Evolutionary conservation across 176 grass and related monocot genomes (phyloP), one percentile per base, ranked within the genome.

Genomic region (Oryza longistaminata): DNA sequence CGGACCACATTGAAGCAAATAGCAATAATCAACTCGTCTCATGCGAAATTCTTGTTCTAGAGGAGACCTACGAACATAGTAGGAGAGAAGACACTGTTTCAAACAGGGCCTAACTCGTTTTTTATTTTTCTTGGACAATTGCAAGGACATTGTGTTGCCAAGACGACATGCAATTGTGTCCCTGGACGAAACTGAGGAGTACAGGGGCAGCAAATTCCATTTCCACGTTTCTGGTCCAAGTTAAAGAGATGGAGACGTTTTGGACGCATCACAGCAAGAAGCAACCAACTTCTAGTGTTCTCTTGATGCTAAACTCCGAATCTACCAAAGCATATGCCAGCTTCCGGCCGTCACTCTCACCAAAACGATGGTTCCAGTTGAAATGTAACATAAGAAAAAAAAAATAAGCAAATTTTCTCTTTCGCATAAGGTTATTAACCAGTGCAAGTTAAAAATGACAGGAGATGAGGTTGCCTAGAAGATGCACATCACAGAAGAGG

Each of bases 261-360:
- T 5, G 66, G 11, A 21, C 22, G 13, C 35, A 66, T 27, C 35
- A 66, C 25, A 71, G 68, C n/a, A 76, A 11, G n/a, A 39, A 33
- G 22, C 0, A 27, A 26, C 44, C 22, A 44, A 44, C 31, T 33
- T 44, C 31, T 49, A 45, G 21, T 17, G 27, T 33, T 61, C 13
- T 22, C 25, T 61, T 64, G 22, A 26, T 66, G 71, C 43, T 31
- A 11, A 42, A 44, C 73, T 65, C 44, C 11, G 67, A 79, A 88
- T 84, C 44, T 35, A 83, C 67, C 67, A n/a, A 83, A 42, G 50
- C 74, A 83, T 72, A 78, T 83, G 67, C 53, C 31, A 42, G 17
- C 22, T 76, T 82, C 78, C 22, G 27, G 64, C 25, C 29, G 58
- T 83, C 74, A 53, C 53, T 40, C 12, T 88, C 8, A 25, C 25